A percentile compares a stretch with the other conserved stretches of the same genome.
Evolutionary conservation across 148 eudicot species (phyloP).

Genomic region (Arctostaphylos glauca): DNA sequence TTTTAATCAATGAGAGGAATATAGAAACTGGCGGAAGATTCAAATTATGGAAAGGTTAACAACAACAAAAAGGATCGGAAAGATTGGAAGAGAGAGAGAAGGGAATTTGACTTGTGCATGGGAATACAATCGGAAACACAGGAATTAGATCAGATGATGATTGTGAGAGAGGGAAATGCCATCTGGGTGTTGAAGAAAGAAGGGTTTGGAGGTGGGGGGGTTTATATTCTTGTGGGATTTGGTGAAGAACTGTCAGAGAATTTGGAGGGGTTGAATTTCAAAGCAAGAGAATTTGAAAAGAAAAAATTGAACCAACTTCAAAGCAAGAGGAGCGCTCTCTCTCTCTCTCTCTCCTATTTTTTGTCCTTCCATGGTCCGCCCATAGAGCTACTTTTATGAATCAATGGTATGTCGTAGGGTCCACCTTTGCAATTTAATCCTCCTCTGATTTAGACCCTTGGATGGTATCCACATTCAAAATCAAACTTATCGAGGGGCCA

Average conservation of each 20-base stretch:
- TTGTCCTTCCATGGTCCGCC: background rate
- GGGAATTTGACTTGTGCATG: background rate
- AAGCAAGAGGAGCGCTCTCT: background rate
- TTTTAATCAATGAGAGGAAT: background rate
- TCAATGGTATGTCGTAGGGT: background rate
- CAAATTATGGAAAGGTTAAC: background rate
- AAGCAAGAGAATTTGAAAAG: background rate
- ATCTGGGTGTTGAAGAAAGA: constrained; percentile 24
- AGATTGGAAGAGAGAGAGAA: background rate
- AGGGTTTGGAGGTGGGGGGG: constrained; percentile 21
- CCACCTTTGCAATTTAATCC: background rate
- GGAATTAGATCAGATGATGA: background rate
- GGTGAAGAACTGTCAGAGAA: constrained; percentile 17
- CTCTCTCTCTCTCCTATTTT: constrained; percentile 7
- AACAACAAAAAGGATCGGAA: background rate
- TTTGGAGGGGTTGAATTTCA: constrained; percentile 30
- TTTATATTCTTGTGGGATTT: constrained; percentile 13
- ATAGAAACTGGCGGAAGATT: background rate
- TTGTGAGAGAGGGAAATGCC: constrained; percentile 6
- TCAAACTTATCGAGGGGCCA: background rate
- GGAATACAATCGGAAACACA: background rate
- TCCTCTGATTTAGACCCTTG: background rate
- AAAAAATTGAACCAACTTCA: too few relatives aligned
- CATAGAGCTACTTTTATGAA: background rate
- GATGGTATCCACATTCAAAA: background rate